Evolutionary conservation across 331 rosid genomes (phyloP), one percentile per base, ranked within the genome.

Genomic region (Rosa hybrid): DNA sequence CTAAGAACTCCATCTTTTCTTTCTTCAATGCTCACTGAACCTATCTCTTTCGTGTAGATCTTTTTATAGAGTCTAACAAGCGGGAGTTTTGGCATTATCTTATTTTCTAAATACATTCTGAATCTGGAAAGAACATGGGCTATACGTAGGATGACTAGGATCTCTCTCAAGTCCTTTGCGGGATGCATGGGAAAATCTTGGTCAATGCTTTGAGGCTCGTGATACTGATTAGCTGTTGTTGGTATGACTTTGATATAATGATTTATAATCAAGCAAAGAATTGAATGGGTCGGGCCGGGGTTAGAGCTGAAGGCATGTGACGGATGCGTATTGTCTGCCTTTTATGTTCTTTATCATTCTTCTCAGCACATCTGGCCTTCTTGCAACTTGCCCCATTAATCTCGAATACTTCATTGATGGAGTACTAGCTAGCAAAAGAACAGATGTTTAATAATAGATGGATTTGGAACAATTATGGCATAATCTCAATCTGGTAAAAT

Each of bases 1-100:
- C 34, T 72, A 78, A 56, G 67, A 77, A 42, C 54, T 42, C 81
- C 97, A 87, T 90, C 57, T 21, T 71, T 20, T 59, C 76, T 78
- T 48, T 83, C 50, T 75, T 56, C 75, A 13, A 57, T 13, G 64
- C 60, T 39, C 60, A 51, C 21, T 27, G 16, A 3, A 12, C 2
- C 60, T 4, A 21, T 72, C 38, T 79, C 65, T 44, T 39, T 23
- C 73, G 75, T 39, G 27, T 20, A 30, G 48, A 34, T 72, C 79
- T 75, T 78, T 81, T 73, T 75, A 84, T 81, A 75, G 76, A 53
- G 80, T 60, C 49, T 71, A 39, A n/a, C 83, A 72, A 78, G 86
- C 77, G 77, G 84, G 53, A 63, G 14, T 44, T 78, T 69, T 57
- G 39, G 9, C 60, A 68, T 12, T 71, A 44, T 57, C 16, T 46